These are phyloP conservation scores for Ganoderma boninense DNA, from an alignment of 1,284 basidiomycete species.

Conservation along the genomic window DNA sequence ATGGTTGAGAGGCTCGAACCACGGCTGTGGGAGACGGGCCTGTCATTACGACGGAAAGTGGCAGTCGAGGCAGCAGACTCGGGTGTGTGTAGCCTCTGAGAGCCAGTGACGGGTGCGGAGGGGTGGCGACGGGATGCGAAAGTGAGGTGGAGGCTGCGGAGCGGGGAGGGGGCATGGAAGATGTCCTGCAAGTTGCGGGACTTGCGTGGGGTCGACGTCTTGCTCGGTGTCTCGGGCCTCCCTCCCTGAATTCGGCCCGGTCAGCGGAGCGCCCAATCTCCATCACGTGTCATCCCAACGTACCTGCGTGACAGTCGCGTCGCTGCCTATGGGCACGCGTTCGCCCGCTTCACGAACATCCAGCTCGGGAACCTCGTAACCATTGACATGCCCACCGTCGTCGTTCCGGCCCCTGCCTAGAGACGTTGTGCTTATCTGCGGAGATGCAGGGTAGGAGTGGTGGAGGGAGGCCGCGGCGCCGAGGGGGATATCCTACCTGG, in stretches of 20 bases:
- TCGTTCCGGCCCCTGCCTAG: conserved; percentile 42
- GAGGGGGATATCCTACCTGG: neutral
- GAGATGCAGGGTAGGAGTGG: conserved; percentile 63
- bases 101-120: conserved; percentile 45
- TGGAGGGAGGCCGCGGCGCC: conserved; percentile 31
- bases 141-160: conserved; percentile 62
- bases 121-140: conserved; percentile 50
- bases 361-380: conserved; percentile 61
- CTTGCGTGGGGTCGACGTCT: conserved; percentile 48
- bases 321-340: conserved; percentile 41
- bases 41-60: conserved; percentile 32
- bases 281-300: conserved; percentile 39
- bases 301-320: conserved; percentile 43
- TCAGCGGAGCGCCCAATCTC: conserved; percentile 26
- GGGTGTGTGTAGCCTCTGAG: conserved; percentile 34
- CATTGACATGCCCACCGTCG: conserved; percentile 51
- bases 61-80: conserved; percentile 30
- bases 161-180: conserved; percentile 58
- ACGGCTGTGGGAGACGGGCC: conserved; percentile 30
- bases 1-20: conserved; percentile 35
- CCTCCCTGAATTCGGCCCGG: conserved; percentile 29
- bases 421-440: conserved; percentile 50
- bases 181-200: conserved; percentile 40
- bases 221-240: conserved; percentile 38
- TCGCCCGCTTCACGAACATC: conserved; percentile 46